Percentiles rank a stretch among this genome's conserved stretches.
Conservation (phyloP, 2,329 filamentous ascomycete species). For the Fusarium tupiense region DNA sequence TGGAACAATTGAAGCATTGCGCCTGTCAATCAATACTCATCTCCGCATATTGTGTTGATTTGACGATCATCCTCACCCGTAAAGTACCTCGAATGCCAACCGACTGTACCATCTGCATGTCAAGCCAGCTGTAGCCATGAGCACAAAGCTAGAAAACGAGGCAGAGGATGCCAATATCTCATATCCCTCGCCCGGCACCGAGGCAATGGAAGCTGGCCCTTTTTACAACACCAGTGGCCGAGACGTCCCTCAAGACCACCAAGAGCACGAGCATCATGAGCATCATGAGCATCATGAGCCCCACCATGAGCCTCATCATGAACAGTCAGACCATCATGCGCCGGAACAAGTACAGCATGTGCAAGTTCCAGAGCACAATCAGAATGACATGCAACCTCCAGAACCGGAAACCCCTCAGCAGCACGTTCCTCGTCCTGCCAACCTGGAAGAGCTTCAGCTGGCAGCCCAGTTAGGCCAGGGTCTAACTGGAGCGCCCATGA, state of each 20-base stretch:
- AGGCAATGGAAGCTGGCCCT: slow-evolving; percentile 54
- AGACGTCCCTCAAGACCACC: slow-evolving; percentile 47
- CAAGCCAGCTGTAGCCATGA: slow-evolving; percentile 40
- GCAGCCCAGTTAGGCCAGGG: slow-evolving; percentile 67
- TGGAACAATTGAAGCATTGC: slow-evolving; percentile 15
- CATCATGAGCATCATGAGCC: slow-evolving; percentile 38
- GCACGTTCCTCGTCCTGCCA: slow-evolving; percentile 55
- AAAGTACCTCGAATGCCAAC: slow-evolving; percentile 12
- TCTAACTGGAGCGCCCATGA: slow-evolving; percentile 59
- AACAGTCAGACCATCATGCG: slow-evolving; percentile 43
- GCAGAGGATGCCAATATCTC: slow-evolving; percentile 51
- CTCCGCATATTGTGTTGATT: slow-evolving; percentile 11
- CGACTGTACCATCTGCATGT: slow-evolving; percentile 7
- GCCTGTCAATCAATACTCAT: neutral
- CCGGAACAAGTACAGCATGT: slow-evolving; percentile 43
- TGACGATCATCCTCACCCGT: slow-evolving; percentile 18
- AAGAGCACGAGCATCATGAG: slow-evolving; percentile 42
- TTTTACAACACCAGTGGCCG: slow-evolving; percentile 56
- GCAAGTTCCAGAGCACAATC: slow-evolving; percentile 45
- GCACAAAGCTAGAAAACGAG: slow-evolving; percentile 48
- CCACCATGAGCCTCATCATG: slow-evolving; percentile 36
- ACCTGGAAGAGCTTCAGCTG: slow-evolving; percentile 66
- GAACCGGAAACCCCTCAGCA: slow-evolving; percentile 54
- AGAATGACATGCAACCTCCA: slow-evolving; percentile 43
- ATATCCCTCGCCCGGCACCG: slow-evolving; percentile 59